phyloP scores from a whole-genome alignment of 2,329 filamentous ascomycete genomes.

The Alternaria triticimaculans region DNA sequence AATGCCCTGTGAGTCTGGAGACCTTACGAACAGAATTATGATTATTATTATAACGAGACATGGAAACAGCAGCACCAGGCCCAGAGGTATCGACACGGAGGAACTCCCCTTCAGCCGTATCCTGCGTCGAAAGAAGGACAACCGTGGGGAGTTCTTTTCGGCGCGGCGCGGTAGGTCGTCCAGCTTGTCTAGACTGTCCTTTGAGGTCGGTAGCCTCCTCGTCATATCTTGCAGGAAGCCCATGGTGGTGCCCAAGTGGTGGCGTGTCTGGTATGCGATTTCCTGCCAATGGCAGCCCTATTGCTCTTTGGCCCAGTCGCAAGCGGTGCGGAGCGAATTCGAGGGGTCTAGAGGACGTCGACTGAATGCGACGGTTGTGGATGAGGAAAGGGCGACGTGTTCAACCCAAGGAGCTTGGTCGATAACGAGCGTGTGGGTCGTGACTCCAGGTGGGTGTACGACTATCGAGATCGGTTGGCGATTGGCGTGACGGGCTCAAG shows the following conservation, averaged over 20 bases:
- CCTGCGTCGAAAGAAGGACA: slow-evolving; percentile 85
- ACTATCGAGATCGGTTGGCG: slow-evolving; percentile 8
- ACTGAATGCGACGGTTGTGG: slow-evolving; percentile 1
- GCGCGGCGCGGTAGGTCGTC: slow-evolving; percentile 53
- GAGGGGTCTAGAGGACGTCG: neutral
- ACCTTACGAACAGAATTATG: slow-evolving; percentile 84
- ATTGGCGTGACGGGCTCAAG: slow-evolving; percentile 3
- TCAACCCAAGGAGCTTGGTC: slow-evolving; percentile 19
- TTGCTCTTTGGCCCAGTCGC: slow-evolving; percentile 20
- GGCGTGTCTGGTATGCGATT: slow-evolving; percentile 14
- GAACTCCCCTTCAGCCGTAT: slow-evolving; percentile 91
- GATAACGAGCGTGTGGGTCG: slow-evolving; percentile 32
- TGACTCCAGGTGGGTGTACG: slow-evolving; percentile 16
- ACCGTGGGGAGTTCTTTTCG: slow-evolving; percentile 56
- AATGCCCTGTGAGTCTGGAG: slow-evolving; percentile 80
- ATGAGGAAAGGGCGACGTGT: slow-evolving; percentile 23
- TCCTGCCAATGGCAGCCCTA: slow-evolving; percentile 22
- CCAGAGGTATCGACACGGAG: slow-evolving; percentile 87
- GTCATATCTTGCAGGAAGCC: slow-evolving; percentile 44
- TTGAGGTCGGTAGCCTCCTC: slow-evolving; percentile 55
- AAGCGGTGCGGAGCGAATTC: slow-evolving; percentile 1
- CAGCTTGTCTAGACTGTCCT: slow-evolving; percentile 51
- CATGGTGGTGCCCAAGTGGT: slow-evolving; percentile 16
- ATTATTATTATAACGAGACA: slow-evolving; percentile 90
- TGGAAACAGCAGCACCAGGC: slow-evolving; percentile 91